phyloP scores from a whole-genome alignment of 108 stramenopile species.

The Cyclotella kingstonii region DNA sequence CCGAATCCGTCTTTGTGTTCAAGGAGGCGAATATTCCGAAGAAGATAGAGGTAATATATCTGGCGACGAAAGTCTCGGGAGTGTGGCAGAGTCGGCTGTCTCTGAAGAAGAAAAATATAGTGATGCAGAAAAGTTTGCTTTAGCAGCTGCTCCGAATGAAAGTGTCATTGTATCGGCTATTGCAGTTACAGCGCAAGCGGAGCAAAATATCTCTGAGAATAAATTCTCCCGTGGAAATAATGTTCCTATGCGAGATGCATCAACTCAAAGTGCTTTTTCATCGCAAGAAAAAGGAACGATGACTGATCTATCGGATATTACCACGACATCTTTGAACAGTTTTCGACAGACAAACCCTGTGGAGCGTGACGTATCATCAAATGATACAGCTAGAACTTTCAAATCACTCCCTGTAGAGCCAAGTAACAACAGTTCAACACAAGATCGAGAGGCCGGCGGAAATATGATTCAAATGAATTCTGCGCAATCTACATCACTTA shows the following conservation, averaged over 20 bases:
- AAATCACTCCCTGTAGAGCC: neutral
- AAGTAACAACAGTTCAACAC: no score
- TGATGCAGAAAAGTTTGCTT: slow-evolving; percentile 21
- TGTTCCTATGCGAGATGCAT: slow-evolving; percentile 42
- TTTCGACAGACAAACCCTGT: neutral
- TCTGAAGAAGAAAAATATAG: slow-evolving; percentile 41
- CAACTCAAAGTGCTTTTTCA: slow-evolving; percentile 28
- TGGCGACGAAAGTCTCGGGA: slow-evolving; percentile 31
- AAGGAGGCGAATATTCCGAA: slow-evolving; percentile 18
- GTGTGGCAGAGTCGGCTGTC: slow-evolving; percentile 33
- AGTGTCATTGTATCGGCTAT: neutral
- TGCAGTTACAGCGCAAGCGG: slow-evolving; percentile 12
- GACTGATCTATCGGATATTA: slow-evolving; percentile 21
- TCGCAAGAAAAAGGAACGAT: slow-evolving; percentile 28
- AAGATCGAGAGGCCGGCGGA: no score
- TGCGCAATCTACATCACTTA: no score
- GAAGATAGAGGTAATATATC: slow-evolving; percentile 25
- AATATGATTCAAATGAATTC: no score
- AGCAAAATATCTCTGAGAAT: slow-evolving; percentile 23
- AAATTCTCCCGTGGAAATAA: no score
- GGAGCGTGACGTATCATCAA: neutral
- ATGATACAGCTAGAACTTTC: neutral
- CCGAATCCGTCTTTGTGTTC: slow-evolving; percentile 36
- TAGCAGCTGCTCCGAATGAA: no score
- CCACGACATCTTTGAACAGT: no score